Evolutionary conservation across 2,329 filamentous ascomycete species (phyloP), one percentile per base, ranked within the genome.

Genomic region (Pyrenophora seminiperda): DNA sequence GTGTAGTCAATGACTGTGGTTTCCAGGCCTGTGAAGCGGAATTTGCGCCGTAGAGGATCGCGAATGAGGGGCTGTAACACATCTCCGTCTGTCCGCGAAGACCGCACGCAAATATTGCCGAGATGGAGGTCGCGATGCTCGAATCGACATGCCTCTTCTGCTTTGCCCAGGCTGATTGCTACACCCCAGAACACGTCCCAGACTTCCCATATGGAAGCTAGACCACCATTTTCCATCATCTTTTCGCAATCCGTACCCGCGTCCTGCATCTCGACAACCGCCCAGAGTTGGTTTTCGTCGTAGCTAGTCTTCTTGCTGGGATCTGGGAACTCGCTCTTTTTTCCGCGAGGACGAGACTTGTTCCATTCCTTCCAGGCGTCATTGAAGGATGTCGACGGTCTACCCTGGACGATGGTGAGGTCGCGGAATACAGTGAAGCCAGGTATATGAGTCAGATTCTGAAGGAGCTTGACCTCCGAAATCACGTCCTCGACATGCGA

Each of bases 1-100:
- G 85, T 87, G 67, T 87, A 88, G 66, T 88, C 85, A 58, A 88
- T 88, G 18, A 88, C 78, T 0, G 85, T 87, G 1, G 83, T 83
- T 58, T 85, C 81, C 3, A 87, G 70, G 1, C 76, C 75, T 11
- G 81, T 83, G 48, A 83, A 76, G 2, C 78, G 77, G 18, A 85
- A 65, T 33, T 76, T 79, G 17, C 66, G 63, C 11, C 59, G 58
- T 9, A 67, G 33, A 4, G 70, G 68, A 14, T 65, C 61, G n/a
- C 73, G 73, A 50, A 78, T 70, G 2, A 67, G 53, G 0, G 62
- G 59, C 13, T 64, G 41, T 14, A 51, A 49, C 29, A 71, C 64
- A 14, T 68, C 69, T n/a, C 63, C 53, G 10, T 51, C 51, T 11
- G 50, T 31, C 6, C 57, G 53, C 14, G 59, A 61, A 7, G 66